phyloP scores from a whole-genome alignment of 2,329 filamentous ascomycete genomes.

The Mycosphaerella sp. region DNA sequence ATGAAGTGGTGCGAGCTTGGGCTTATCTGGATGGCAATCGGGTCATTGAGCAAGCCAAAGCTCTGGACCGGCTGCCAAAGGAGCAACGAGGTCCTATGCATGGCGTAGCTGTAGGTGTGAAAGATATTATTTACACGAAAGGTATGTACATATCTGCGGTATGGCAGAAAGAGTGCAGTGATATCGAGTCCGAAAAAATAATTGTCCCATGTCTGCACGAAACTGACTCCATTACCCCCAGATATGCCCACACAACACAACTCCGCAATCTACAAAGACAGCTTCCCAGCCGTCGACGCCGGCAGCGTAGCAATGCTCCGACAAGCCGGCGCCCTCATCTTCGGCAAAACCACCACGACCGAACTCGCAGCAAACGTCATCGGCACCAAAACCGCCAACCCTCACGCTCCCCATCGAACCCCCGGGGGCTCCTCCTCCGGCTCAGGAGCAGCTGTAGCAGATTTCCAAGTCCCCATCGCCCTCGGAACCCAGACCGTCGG shows the following conservation, averaged over 20 bases:
- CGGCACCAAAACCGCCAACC: constrained; percentile 52
- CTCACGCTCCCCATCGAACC: constrained; percentile 48
- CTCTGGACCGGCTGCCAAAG: constrained; percentile 46
- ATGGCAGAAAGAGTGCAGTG: background rate
- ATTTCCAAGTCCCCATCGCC: constrained; percentile 55
- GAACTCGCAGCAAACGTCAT: constrained; percentile 55
- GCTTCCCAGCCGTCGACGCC: constrained; percentile 47
- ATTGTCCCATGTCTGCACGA: too few relatives aligned
- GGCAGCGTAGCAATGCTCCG: constrained; percentile 49
- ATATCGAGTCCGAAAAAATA: too few relatives aligned
- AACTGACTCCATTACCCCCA: background rate
- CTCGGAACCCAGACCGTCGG: constrained; percentile 63
- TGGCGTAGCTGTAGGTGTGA: constrained; percentile 53
- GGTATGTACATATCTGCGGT: constrained; percentile 32
- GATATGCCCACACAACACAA: constrained; percentile 54
- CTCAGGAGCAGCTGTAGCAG: constrained; percentile 60
- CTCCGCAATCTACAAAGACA: constrained; percentile 49
- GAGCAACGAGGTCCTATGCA: constrained; percentile 51
- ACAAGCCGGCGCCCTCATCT: constrained; percentile 52
- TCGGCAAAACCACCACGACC: constrained; percentile 57
- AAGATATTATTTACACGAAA: constrained; percentile 56
- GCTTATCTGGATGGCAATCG: constrained; percentile 42
- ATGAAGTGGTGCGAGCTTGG: constrained; percentile 48
- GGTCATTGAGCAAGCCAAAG: constrained; percentile 47
- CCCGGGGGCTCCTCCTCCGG: constrained; percentile 64